phyloP scores from a whole-genome alignment of 441 rosid genomes.

The Capsella rubella region DNA sequence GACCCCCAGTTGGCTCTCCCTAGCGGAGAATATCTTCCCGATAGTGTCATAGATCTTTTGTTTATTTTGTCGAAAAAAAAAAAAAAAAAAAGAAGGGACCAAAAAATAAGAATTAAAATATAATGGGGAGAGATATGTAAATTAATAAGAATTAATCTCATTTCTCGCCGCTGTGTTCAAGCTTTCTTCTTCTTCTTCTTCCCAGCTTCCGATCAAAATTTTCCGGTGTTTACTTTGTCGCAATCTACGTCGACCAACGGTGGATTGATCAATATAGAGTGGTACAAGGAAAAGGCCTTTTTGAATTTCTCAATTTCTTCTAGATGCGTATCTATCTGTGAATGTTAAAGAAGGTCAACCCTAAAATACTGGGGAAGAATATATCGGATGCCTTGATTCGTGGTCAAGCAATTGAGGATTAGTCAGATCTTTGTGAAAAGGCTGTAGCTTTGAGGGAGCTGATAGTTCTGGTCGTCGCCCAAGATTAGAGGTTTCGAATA shows the following conservation, averaged over 20 bases:
- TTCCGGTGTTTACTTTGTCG: slow-evolving; percentile 15
- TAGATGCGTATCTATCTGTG: slow-evolving; percentile 15
- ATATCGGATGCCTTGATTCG: slow-evolving; percentile 29
- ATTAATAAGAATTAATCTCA: neutral
- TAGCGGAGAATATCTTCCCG: too few relatives aligned
- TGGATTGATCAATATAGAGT: neutral
- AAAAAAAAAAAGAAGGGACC: neutral
- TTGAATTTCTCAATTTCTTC: slow-evolving; percentile 4
- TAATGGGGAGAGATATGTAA: slow-evolving; percentile 12
- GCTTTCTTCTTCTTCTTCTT: slow-evolving; percentile 21
- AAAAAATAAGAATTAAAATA: slow-evolving; percentile 11
- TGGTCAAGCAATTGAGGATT: slow-evolving; percentile 20
- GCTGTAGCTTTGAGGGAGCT: slow-evolving; percentile 33
- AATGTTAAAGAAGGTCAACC: slow-evolving; percentile 28
- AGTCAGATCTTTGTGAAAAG: slow-evolving; percentile 35
- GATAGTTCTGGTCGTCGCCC: slow-evolving; percentile 16
- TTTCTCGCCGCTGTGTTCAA: slow-evolving; percentile 26
- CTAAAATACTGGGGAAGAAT: slow-evolving; percentile 9
- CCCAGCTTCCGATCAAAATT: slow-evolving; percentile 19
- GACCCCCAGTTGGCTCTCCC: too few relatives aligned
- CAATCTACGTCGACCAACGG: slow-evolving; percentile 24
- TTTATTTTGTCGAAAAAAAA: too few relatives aligned
- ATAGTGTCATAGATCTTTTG: too few relatives aligned
- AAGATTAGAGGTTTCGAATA: slow-evolving; percentile 36
- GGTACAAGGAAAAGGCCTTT: neutral